Evolutionary conservation across 768 basidiomycete genomes (phyloP), one percentile per base, ranked within the genome.

Genomic region (Auriscalpium orientale): DNA sequence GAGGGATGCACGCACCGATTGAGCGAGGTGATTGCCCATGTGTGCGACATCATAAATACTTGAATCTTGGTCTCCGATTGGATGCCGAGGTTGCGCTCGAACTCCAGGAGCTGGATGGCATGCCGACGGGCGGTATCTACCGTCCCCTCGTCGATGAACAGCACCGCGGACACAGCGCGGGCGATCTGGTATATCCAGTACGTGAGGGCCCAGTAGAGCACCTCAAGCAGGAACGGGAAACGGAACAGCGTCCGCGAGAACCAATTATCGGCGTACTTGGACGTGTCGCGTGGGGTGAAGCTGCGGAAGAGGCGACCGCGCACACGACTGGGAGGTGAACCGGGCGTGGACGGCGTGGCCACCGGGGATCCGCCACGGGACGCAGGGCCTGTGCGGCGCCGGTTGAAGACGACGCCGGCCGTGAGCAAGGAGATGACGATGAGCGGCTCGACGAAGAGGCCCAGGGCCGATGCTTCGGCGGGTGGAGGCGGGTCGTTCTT

Each of bases 121-220:
- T 57, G 56, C 15, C 46, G 40, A 20, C 56, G 56, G 18, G 56
- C 51, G 15, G 35, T 53, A 18, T 51, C 56, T 21, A 53, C 51
- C 13, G 56, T 57, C 13, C 55, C 55, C 35, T 57, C 56, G 51
- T 57, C 56, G 21, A 57, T 53, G 46, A 57, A 53, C 35, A 53
- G 36, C 7, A 52, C 45, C n/a, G 56, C 56, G 11, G 51, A 54
- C 18, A 57, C 45, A 3, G 56, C 56, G 9, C 56, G 50, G 2
- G 51, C 56, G 46, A 57, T 53, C 51, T 57, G 56, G 44, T 57
- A 57, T 45, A 57, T 51, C 51, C 56, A 57, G 46, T 57, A 57
- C 20, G 56, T 57, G 56, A 52, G 50, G n/a, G 46, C 51, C 56
- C 56, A 57, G 46, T 57, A 57, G 5, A 51, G 46, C 18, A 53